Evolutionary conservation across 1,139 yeast species (phyloP), one percentile per base, ranked within the genome.

Genomic region (Wickerhamiella infanticola): DNA sequence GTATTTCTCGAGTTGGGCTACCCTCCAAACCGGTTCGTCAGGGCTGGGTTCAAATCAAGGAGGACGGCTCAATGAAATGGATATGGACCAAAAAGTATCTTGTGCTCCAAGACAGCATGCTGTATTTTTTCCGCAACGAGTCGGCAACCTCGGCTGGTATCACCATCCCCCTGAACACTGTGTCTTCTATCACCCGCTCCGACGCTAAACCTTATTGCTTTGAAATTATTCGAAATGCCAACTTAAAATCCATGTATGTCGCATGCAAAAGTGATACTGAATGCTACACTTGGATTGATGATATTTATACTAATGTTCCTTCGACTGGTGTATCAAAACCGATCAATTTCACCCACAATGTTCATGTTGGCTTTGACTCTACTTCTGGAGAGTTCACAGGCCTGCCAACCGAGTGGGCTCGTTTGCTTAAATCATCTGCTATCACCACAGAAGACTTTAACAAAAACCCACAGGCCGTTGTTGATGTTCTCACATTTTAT

Each of bases 31-130:
- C 41, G 23, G 36, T 49, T 6, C 51, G 55, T n/a, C 50, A 69
- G 47, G 96, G 97, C 0, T 88, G 95, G 94, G 88, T 84, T 26
- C 83, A 84, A 47, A 79, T 85, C 47, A 86, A 85, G 61, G 97
- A 88, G 56, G 97, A 88, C 56, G 95, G 95, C 24, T 53, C 64
- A 23, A 64, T 68, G 44, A 63, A 83, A 36, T 85, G 88, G 61
- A 69, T 94, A 55, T 90, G 97, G 97, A 86, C 88, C 50, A 86
- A 86, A 60, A 74, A 94, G 55, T 88, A 70, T 61, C 69, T 88
- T 67, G 79, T 83, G 9, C 68, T 90, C 45, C 76, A 76, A 55
- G 95, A 86, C 53, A 73, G 80, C 47, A 75, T 79, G 38, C 67
- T 90, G 50, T 81, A 80, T 50, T 75, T 90, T 53, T 81, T 79